phyloP scores from a whole-genome alignment of 208 protist species.

The Crithidia sp. region DNA sequence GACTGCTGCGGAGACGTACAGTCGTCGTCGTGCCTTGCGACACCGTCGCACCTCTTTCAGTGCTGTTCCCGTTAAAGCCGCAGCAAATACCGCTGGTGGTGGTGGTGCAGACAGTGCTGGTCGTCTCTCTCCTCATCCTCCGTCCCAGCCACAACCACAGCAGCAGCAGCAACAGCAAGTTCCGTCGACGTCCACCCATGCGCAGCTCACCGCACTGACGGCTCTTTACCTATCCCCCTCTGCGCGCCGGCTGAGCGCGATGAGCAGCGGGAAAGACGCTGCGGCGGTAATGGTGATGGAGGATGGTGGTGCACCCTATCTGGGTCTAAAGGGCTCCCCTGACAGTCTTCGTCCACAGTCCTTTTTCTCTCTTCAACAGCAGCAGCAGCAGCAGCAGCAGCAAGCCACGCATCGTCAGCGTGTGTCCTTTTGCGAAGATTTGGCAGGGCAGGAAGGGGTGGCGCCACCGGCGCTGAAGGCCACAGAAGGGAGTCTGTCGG shows the following conservation, averaged over 20 bases:
- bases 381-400: not conserved
- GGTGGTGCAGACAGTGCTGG: not conserved
- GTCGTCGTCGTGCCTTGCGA: not conserved
- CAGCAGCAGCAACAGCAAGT: not conserved
- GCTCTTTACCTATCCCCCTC: not conserved
- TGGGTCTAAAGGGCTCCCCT: not conserved
- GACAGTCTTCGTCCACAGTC: not conserved
- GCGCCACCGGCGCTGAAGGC: not conserved
- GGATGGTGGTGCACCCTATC: not conserved
- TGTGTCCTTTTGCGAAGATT: constrained; percentile 11
- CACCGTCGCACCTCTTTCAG: constrained; percentile 5
- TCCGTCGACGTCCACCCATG: not conserved
- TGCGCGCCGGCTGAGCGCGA: not conserved
- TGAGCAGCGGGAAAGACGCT: not conserved
- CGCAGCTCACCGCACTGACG: not conserved
- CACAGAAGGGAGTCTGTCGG: not conserved
- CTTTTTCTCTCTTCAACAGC: not conserved
- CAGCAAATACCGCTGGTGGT: not conserved
- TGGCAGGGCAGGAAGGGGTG: not conserved
- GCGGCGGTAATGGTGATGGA: not conserved
- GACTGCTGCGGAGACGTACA: not conserved
- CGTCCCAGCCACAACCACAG: not conserved
- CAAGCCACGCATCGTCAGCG: not conserved
- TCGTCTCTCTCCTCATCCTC: not conserved
- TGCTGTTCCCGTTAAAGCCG: not conserved